phyloP scores from a whole-genome alignment of 1,284 basidiomycete species.

The Inonotus obliquus region DNA sequence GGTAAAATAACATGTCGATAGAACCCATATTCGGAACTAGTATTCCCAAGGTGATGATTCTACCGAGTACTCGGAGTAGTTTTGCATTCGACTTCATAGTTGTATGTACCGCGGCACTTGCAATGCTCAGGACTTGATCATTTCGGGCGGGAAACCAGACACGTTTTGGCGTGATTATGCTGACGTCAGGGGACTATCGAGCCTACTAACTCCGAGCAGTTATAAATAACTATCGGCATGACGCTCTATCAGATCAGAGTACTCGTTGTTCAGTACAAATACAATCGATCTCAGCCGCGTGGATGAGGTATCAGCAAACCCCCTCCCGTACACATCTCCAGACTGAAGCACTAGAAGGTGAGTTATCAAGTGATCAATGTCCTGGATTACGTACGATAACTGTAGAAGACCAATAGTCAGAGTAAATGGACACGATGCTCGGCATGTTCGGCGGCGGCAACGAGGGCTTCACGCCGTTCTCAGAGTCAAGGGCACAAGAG shows the following conservation, averaged over 20 bases:
- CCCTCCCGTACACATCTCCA: background rate
- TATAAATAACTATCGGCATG: background rate
- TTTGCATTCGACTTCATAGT: too few species aligned
- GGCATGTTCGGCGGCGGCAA: slow-evolving; percentile 2
- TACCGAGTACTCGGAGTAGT: too few species aligned
- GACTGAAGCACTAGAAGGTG: background rate
- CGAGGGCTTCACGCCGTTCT: slow-evolving; percentile 9
- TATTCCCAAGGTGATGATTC: too few species aligned
- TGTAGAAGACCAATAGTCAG: background rate
- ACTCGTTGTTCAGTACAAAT: background rate
- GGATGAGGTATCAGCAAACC: background rate
- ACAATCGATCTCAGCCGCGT: background rate
- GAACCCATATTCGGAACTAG: too few species aligned
- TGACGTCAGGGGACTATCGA: background rate
- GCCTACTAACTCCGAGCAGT: background rate
- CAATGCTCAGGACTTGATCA: too few species aligned
- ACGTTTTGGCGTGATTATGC: background rate
- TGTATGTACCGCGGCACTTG: too few species aligned
- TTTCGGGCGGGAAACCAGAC: background rate
- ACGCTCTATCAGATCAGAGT: background rate
- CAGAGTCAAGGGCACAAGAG: slow-evolving; percentile 17
- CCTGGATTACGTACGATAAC: background rate
- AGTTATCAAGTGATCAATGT: background rate
- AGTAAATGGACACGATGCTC: slow-evolving; percentile 8
- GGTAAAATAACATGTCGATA: too few species aligned